Base-by-base conservation (phyloP, 371 early-diverging fungal species). In the Mucor piriformis region DNA sequence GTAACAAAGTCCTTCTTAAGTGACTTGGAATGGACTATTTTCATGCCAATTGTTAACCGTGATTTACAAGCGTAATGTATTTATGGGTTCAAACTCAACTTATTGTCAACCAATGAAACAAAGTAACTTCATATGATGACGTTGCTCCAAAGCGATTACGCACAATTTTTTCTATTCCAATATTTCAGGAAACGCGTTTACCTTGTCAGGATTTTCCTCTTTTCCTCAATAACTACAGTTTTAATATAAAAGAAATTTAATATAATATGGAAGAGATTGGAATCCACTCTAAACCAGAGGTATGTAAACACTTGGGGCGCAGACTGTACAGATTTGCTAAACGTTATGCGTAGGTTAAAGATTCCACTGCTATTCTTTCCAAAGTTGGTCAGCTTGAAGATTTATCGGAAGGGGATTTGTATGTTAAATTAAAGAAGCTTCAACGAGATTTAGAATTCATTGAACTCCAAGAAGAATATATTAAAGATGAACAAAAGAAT, bases 401-500 rank as follows among this genome's bases (percentile, higher is more conserved):
- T 32, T 62, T 86, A 57, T 81, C 83, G 44, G 92, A 92, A 55
- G 77, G 85, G 34, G 98, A 98, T 70, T 79, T 95, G 52, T 99
- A 99, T 74, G 88, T 91, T 51, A 92, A 90, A 57, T 85, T 94
- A 64, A 96, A 97, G 84, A 95, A 95, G 66, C 89, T 98, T 32
- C 94, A 95, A 66, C 87, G 95, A 52, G 96, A 97, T 68, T 81
- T 98, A 34, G 99, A 98, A 77, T 92, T 99, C 60, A 82, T 99
- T 52, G 92, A 93, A 57, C 84, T 99, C 53, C 97, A 99, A 83
- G 99, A 99, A 74, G 98, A 98, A 73, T 99, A 99, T 81, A 96
- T 99, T 74, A 95, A 95, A 81, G 98, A 99, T 76, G 95, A 99
- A 74, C 96, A 98, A 76, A 94, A 95, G 80, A 95, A 97, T 76